Percentiles rank a stretch among this genome's conserved stretches.
Conservation (phyloP, 2,329 filamentous ascomycete genomes). For the Incumbomyces delicatus region DNA sequence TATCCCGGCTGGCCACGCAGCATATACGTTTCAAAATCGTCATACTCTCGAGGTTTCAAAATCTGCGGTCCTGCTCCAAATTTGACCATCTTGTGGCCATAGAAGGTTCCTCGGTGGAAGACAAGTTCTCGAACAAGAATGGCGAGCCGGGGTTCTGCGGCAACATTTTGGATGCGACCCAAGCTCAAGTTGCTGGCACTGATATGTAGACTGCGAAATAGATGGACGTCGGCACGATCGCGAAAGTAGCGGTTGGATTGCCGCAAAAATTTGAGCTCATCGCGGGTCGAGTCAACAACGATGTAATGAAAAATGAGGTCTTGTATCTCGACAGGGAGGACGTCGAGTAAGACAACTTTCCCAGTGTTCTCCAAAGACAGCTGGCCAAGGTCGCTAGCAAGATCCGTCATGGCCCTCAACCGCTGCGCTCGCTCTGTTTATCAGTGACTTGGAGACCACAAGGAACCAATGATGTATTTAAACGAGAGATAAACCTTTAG, state of each 20-base stretch:
- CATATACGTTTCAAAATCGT: conserved; percentile 2
- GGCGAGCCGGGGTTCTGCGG: neutral
- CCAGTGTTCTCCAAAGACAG: too few species aligned
- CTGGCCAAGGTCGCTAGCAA: too few species aligned
- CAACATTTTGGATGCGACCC: neutral
- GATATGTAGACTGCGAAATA: conserved; percentile 4
- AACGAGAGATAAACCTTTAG: too few species aligned
- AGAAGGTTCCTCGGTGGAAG: conserved; percentile 7
- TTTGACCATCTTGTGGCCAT: conserved; percentile 2
- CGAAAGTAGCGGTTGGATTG: conserved; percentile 4
- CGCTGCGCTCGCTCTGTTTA: too few species aligned
- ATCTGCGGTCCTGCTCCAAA: neutral
- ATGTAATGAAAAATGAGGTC: conserved; percentile 4
- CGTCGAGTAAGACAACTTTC: neutral
- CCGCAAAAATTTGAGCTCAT: conserved; percentile 3
- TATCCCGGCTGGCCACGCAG: neutral
- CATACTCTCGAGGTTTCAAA: conserved; percentile 3
- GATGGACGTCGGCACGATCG: conserved; percentile 4
- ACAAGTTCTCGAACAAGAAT: conserved; percentile 1
- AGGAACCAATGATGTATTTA: too few species aligned
- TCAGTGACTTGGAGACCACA: too few species aligned
- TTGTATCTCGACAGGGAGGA: conserved; percentile 1
- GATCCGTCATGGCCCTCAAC: too few species aligned
- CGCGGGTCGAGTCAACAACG: neutral
- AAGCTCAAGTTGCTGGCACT: conserved; percentile 2